phyloP scores from a whole-genome alignment of 305 asterid genomes.

The Fraxinus paxiana region DNA sequence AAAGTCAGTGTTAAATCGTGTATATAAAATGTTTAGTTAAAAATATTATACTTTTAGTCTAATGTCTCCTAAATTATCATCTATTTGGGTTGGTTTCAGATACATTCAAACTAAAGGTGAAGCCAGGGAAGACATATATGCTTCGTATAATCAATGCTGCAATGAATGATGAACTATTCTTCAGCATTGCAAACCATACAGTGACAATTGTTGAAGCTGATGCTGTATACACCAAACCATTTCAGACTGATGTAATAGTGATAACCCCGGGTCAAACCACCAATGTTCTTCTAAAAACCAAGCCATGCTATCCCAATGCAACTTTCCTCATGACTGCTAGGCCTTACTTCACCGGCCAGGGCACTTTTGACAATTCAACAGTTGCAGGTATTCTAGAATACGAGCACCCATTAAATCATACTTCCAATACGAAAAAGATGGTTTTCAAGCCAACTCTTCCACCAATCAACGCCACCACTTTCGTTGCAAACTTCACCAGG shows the following conservation, averaged over 20 bases:
- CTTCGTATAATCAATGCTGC: conserved; percentile 66
- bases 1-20: not conserved
- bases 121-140: conserved; percentile 63
- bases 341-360: conserved; percentile 51
- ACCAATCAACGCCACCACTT: conserved; percentile 29
- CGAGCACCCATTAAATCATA: conserved; percentile 18
- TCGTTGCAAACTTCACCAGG: conserved; percentile 44
- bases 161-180: conserved; percentile 54
- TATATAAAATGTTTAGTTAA: not conserved
- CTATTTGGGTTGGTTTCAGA: conserved; percentile 27
- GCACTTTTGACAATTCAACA: conserved; percentile 54
- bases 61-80: not conserved
- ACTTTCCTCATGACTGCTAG: conserved; percentile 58
- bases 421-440: conserved; percentile 8
- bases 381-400: conserved; percentile 49
- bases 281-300: conserved; percentile 51
- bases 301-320: conserved; percentile 37
- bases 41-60: not conserved
- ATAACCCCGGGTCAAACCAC: conserved; percentile 62
- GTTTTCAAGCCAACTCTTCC: conserved; percentile 43
- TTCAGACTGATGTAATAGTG: conserved; percentile 32
- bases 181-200: conserved; percentile 57
- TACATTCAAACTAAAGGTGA: conserved; percentile 53
- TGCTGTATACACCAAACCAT: conserved; percentile 52
- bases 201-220: conserved; percentile 54